Conservation (phyloP, 257 asterid species). For the Lavandula angustifolia region DNA sequence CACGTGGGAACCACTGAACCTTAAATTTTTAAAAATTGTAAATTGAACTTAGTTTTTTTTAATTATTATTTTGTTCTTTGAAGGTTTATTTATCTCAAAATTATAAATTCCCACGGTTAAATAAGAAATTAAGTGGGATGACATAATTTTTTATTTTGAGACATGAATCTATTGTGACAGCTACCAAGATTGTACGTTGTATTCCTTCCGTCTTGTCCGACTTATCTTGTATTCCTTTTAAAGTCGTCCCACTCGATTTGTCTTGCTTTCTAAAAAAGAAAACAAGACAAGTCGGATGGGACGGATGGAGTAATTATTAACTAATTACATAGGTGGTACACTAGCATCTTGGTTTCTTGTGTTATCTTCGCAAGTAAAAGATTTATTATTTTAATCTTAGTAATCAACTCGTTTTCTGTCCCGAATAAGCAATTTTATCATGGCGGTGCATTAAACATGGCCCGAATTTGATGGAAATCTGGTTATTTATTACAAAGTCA, state of each 20-base stretch:
- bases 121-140: conserved; percentile 1
- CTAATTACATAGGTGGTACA: no score
- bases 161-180: conserved; percentile 20
- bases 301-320: no score
- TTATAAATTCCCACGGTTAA: not conserved
- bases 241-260: no score
- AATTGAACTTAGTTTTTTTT: no score
- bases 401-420: not conserved
- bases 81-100: no score
- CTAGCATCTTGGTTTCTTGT: conserved; percentile 24
- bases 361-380: conserved; percentile 34
- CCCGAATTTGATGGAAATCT: conserved; percentile 28
- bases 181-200: conserved; percentile 1
- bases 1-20: no score
- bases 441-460: conserved; percentile 33
- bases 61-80: no score
- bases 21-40: no score
- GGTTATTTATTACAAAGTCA: conserved; percentile 24
- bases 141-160: not conserved
- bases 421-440: conserved; percentile 8
- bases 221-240: no score
- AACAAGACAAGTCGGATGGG: no score
- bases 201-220: no score
- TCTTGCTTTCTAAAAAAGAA: no score
- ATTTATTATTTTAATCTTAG: not conserved